Conservation (phyloP, 306 rosid genomes). For the Carpinus viminea region DNA sequence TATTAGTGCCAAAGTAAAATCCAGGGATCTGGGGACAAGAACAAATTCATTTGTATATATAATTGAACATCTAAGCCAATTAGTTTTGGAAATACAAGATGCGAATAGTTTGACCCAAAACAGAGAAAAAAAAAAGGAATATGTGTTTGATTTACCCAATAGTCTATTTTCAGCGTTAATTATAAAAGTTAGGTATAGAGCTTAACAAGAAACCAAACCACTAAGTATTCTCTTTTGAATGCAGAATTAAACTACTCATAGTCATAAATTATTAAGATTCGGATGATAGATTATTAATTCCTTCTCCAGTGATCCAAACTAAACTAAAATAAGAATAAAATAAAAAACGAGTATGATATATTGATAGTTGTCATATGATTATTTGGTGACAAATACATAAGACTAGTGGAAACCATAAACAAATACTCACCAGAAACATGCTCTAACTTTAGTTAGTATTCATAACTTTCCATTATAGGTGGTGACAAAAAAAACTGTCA, state of each 20-base stretch:
- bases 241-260: neutral
- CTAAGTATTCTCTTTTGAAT: neutral
- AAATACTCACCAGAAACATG: neutral
- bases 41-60: neutral
- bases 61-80: neutral
- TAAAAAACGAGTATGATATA: neutral
- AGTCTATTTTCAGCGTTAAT: neutral
- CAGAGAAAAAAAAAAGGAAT: neutral
- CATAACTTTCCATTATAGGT: neutral
- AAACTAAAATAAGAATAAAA: neutral
- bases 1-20: slow-evolving; percentile 62
- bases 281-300: neutral
- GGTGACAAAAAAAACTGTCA: neutral
- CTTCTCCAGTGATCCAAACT: neutral
- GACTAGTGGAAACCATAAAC: neutral
- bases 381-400: neutral
- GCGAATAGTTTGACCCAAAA: neutral
- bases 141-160: neutral
- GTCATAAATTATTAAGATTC: neutral
- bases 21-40: slow-evolving; percentile 57
- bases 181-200: too few relatives aligned
- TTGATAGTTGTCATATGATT: too few relatives aligned
- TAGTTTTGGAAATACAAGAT: neutral
- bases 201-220: neutral
- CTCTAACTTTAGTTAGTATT: neutral